Conservation (phyloP, 768 basidiomycete genomes). For the Porphyrellus cyaneotinctus region DNA sequence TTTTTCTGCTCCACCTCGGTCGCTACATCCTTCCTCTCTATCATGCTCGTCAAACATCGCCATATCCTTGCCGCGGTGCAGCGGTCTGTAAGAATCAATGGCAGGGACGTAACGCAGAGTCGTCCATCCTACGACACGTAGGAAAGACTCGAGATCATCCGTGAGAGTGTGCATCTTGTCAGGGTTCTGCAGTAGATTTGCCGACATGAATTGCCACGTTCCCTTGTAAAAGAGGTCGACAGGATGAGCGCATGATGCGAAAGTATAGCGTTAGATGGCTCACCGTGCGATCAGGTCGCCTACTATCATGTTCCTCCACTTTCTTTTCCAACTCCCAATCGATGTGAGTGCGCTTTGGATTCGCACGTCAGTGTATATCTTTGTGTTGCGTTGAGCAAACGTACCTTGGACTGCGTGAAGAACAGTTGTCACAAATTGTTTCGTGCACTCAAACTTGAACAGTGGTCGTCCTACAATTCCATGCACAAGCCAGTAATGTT, state of each 20-base stretch:
- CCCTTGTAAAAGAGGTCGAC: not conserved
- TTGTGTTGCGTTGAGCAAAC: no score
- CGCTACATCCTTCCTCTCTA: no score
- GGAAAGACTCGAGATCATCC: conserved; percentile 35
- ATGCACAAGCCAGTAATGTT: not conserved
- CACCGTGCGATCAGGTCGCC: not conserved
- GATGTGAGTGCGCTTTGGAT: conserved; percentile 23
- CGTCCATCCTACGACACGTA: conserved; percentile 10
- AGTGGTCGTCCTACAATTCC: not conserved
- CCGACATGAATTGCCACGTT: no score
- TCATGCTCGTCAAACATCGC: not conserved
- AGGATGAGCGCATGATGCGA: not conserved
- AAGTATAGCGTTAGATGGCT: not conserved
- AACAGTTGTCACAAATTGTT: not conserved
- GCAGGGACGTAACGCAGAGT: not conserved
- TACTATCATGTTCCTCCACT: not conserved
- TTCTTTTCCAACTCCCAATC: conserved; percentile 25
- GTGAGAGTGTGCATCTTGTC: conserved; percentile 20
- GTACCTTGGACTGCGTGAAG: not conserved
- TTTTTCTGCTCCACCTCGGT: no score
- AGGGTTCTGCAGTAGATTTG: conserved; percentile 15
- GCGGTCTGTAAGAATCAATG: not conserved
- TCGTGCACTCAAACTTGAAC: not conserved
- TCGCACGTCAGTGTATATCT: not conserved
- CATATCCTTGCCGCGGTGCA: not conserved